phyloP scores from a whole-genome alignment of 2,329 filamentous ascomycete genomes.

The Ceratocystis eucalypticola region DNA sequence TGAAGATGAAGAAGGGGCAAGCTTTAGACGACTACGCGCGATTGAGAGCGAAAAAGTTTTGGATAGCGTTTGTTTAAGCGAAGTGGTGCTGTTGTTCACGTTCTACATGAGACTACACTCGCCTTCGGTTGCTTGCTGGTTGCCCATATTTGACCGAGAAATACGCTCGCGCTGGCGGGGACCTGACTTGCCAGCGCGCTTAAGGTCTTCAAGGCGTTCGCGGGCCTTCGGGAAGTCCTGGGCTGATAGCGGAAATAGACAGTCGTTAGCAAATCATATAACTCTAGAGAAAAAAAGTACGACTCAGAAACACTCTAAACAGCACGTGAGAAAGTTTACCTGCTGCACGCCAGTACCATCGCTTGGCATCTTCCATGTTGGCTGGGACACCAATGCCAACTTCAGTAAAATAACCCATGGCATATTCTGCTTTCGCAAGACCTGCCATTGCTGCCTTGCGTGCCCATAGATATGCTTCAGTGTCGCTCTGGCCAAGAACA shows the following conservation, averaged over 20 bases:
- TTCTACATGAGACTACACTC: slow-evolving; percentile 20
- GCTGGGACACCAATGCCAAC: slow-evolving; percentile 78
- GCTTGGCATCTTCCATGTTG: slow-evolving; percentile 87
- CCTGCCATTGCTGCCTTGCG: slow-evolving; percentile 81
- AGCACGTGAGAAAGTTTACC: slow-evolving; percentile 46
- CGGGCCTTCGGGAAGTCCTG: slow-evolving; percentile 91
- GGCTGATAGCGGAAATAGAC: slow-evolving; percentile 37
- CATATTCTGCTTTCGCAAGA: slow-evolving; percentile 87
- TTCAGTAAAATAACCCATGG: slow-evolving; percentile 87
- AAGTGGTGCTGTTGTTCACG: slow-evolving; percentile 15
- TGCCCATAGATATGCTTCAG: slow-evolving; percentile 94
- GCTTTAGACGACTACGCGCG: not conserved
- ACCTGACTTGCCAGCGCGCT: slow-evolving; percentile 57
- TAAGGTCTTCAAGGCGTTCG: slow-evolving; percentile 83
- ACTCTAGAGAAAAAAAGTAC: not conserved
- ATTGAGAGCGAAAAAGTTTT: slow-evolving; percentile 6
- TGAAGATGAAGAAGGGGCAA: not conserved
- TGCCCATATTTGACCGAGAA: slow-evolving; percentile 66
- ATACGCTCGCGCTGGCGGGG: slow-evolving; percentile 66
- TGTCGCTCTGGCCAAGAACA: slow-evolving; percentile 81
- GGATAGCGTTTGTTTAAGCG: slow-evolving; percentile 7
- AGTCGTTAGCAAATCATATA: slow-evolving; percentile 23
- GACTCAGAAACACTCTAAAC: not conserved
- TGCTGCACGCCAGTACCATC: slow-evolving; percentile 96
- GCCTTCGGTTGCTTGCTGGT: slow-evolving; percentile 33